Base-by-base conservation (phyloP, 768 basidiomycete species). In the Harrya chromipes region DNA sequence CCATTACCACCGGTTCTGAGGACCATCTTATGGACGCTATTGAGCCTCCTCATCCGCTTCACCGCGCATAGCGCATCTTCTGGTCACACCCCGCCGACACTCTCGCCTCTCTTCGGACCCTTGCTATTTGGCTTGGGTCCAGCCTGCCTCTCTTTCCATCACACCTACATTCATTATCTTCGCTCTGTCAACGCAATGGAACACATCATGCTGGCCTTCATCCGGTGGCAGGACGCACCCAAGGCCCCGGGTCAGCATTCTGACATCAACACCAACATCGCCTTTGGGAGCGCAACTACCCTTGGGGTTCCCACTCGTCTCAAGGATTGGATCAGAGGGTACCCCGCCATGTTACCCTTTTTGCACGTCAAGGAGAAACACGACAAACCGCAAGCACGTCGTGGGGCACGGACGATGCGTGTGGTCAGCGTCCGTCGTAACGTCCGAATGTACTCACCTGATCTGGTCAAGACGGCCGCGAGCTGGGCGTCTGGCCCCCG, bases 281-380 rank as follows among this genome's bases (percentile, higher is more conserved):
- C 70, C 12, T 73, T 76, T 27, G 76, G 74, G 4, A 81, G 79
- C 48, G 77, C 81, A 4, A 72, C 81, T 4, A 72, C 82, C 8
- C 76, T 85, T 5, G 83, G 84, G 3, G 81, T 93, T 9, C 95
- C 94, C 3, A 80, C 82, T 13, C 82, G 90, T n/a, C 82, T 97
- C 53, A 87, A 88, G 60, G 85, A 90, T 57, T 94, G 92, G 90
- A 87, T 95, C 54, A 80, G 87, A 52, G 89, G 89, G 3, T 97
- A 97, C 62, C 92, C 93, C 0, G 66, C 82, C 9, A 90, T 85
- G 79, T 72, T 95, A 4, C 81, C 89, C 1, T 71, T 74, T 40
- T 75, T 88, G 29, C 78, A 74, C 27, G 66, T 79, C 43, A 70
- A 70, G 46, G 75, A 77, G 56, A 70, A 70, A 41, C 70, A 76